Conservation (phyloP, 1,139 yeast species). For the Saccharomycopsis hybrid region DNA sequence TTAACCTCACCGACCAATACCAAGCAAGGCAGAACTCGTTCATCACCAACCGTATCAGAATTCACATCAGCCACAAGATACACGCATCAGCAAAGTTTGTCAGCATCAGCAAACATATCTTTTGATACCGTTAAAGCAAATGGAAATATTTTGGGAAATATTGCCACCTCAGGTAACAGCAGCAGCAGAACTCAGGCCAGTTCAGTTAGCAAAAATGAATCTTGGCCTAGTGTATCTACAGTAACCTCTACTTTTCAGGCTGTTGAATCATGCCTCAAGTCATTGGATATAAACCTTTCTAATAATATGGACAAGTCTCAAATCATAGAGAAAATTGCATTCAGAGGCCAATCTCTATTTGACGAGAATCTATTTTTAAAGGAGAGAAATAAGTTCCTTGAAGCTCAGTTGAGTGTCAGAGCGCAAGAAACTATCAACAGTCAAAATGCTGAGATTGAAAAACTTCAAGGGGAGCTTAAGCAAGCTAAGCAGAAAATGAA, state of each 20-base stretch:
- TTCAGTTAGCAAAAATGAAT: slow-evolving; percentile 1
- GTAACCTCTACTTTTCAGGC: neutral
- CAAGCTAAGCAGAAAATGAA: neutral
- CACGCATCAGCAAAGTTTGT: neutral
- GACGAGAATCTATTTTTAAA: slow-evolving; percentile 18
- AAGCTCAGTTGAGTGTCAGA: neutral
- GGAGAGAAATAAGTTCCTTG: slow-evolving; percentile 13
- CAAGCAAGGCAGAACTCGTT: neutral
- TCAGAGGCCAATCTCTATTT: slow-evolving; percentile 9
- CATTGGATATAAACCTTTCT: neutral
- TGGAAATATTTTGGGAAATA: neutral
- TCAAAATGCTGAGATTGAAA: neutral
- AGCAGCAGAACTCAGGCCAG: neutral
- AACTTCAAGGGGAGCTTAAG: neutral
- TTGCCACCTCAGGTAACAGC: neutral
- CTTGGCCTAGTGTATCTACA: slow-evolving; percentile 8
- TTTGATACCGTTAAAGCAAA: no score
- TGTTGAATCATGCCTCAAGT: slow-evolving; percentile 4
- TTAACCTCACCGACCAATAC: neutral
- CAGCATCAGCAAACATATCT: neutral
- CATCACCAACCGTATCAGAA: slow-evolving; percentile 1
- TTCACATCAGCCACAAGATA: neutral
- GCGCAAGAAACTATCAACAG: neutral
- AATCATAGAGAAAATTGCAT: slow-evolving; percentile 10
- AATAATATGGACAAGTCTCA: slow-evolving; percentile 5